These are phyloP conservation scores for Przewalskia tangutica DNA, from an alignment of 257 asterid species.

Conservation along the genomic window DNA sequence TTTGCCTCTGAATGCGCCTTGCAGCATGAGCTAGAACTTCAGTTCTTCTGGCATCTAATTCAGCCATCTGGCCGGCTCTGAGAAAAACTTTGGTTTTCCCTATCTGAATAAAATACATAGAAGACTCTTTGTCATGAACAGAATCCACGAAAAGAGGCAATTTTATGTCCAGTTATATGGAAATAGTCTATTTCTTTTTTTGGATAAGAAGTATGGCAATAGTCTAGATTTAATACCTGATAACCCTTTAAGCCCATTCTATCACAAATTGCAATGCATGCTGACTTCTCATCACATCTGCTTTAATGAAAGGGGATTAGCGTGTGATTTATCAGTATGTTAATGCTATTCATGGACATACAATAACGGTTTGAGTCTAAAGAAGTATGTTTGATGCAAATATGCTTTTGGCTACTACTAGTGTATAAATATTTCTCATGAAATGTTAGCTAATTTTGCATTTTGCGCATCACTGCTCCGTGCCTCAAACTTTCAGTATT, in stretches of 20 bases:
- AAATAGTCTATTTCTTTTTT: background rate
- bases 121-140: background rate
- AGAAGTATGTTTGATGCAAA: background rate
- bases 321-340: background rate
- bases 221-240: slow-evolving; percentile 44
- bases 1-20: slow-evolving; percentile 75
- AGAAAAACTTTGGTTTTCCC: slow-evolving; percentile 93
- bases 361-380: background rate
- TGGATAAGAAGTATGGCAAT: background rate
- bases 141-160: slow-evolving; percentile 9
- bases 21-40: slow-evolving; percentile 78
- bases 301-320: slow-evolving; percentile 1
- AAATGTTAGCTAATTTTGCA: background rate
- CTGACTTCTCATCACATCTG: slow-evolving; percentile 83
- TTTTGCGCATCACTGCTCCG: background rate
- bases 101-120: slow-evolving; percentile 34
- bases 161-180: background rate
- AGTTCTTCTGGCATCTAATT: slow-evolving; percentile 84
- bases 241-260: slow-evolving; percentile 83
- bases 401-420: background rate
- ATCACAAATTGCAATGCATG: slow-evolving; percentile 61
- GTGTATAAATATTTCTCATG: background rate
- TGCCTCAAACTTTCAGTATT: background rate
- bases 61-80: slow-evolving; percentile 99
- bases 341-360: background rate